Evolutionary conservation across 164 flowering plant genomes (phyloP), one percentile per base, ranked within the genome.

Genomic region (Vitis cinerea): DNA sequence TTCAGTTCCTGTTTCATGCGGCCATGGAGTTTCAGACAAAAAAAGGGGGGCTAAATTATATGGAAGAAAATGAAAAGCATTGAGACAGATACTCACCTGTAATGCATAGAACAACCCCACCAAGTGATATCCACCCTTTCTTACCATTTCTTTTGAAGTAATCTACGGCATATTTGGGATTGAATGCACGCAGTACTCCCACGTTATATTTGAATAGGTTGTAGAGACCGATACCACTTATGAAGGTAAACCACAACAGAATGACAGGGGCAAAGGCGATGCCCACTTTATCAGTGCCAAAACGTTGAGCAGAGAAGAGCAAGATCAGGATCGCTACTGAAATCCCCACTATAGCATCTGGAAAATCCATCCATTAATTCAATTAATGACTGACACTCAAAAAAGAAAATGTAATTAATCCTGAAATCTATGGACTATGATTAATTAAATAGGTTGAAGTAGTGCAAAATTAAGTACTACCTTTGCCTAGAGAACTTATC

Each of bases 241-340:
- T 86, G 68, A 87, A 80, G 8, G 68, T 0, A 70, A 92, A 92
- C 98, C 98, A 92, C 27, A 89, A 0, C 59, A 73, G 59, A 29
- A 92, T 74, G 23, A 88, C 75, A 9, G 97, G 97, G 16, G 97
- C 97, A 76, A 93, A 93, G 0, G 82, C 16, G 69, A 66, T 77
- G 0, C 97, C 97, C 37, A 93, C 91, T 85, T 87, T 89, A 56
- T 93, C 98, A 12, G 92, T 93, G 9, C 98, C 98, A 52, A 85
- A 88, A 47, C 85, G 75, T 74, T 93, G 97, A 44, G 77, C 78
- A 8, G 76, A 51, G 71, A 93, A 91, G 19, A 93, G 76, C 27
- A 82, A 4, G 62, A 91, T 72, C 83, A 93, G 68, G 58, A 93
- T 91, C 10, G 78, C 87, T 0, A 88, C 83, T 2, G 98, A 88